Evolutionary conservation across 371 early-diverging fungal genomes (phyloP).

Genomic region (Actinomortierella wolfii): DNA sequence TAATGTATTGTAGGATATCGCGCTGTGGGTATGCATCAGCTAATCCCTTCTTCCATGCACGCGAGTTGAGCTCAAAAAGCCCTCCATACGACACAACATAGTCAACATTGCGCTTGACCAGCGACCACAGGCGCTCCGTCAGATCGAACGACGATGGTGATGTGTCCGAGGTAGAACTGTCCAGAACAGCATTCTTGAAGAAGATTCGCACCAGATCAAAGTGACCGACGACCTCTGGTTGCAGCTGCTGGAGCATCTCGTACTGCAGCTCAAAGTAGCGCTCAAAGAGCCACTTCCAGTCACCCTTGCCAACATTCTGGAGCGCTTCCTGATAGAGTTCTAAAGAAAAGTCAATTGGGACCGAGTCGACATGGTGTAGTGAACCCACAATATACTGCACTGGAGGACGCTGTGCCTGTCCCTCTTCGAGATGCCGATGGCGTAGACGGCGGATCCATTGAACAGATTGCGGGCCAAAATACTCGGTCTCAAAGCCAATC

Average conservation of each 20-base stretch:
- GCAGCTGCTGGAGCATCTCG: constrained; percentile 64
- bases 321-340: constrained; percentile 61
- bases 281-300: constrained; percentile 56
- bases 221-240: constrained; percentile 91
- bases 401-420: constrained; percentile 25
- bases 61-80: constrained; percentile 91
- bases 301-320: constrained; percentile 26
- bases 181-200: constrained; percentile 28
- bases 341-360: constrained; percentile 86
- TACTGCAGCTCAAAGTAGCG: constrained; percentile 91
- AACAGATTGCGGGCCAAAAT: constrained; percentile 57
- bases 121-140: constrained; percentile 54
- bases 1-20: constrained; percentile 78
- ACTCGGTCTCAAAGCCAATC: constrained; percentile 92
- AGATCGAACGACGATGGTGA: background rate
- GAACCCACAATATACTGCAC: constrained; percentile 94
- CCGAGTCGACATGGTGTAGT: constrained; percentile 82
- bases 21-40: constrained; percentile 83
- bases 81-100: constrained; percentile 78
- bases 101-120: constrained; percentile 86
- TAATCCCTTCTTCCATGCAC: constrained; percentile 92
- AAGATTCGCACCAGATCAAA: constrained; percentile 92
- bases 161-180: too few species aligned
- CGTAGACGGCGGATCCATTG: constrained; percentile 38
- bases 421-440: constrained; percentile 21